Conservation (phyloP, 108 stramenopile genomes). For the Asterionellopsis glacialis region DNA sequence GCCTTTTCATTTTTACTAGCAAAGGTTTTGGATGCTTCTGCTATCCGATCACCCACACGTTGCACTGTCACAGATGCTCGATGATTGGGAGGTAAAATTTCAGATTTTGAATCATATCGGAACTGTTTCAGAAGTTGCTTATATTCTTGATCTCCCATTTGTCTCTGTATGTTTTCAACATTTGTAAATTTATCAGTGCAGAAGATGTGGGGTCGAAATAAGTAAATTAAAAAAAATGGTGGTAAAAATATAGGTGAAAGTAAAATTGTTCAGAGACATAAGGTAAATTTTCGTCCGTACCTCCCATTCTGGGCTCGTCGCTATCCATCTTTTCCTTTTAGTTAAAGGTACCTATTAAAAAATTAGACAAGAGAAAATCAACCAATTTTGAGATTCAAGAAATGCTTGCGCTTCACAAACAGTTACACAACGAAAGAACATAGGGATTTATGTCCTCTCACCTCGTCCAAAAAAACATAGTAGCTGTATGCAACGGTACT, state of each 20-base stretch:
- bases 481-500: constrained; percentile 37
- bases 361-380: too few relatives aligned
- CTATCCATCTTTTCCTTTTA: constrained; percentile 60
- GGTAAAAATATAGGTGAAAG: too few relatives aligned
- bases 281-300: too few relatives aligned
- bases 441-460: too few relatives aligned
- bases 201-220: too few relatives aligned
- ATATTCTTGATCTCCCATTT: constrained; percentile 62
- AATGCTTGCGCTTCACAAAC: too few relatives aligned
- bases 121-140: constrained; percentile 41
- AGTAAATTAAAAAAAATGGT: too few relatives aligned
- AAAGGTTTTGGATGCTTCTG: constrained; percentile 43
- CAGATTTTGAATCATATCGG: constrained; percentile 10
- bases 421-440: too few relatives aligned
- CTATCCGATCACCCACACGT: constrained; percentile 70
- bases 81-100: constrained; percentile 60
- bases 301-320: constrained; percentile 46
- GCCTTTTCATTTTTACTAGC: constrained; percentile 10
- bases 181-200: too few relatives aligned
- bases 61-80: constrained; percentile 60
- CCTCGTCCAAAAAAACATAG: constrained; percentile 52
- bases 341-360: constrained; percentile 44
- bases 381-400: too few relatives aligned
- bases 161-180: too few relatives aligned
- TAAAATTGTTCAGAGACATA: too few relatives aligned